Percentiles rank a stretch among this genome's conserved stretches.
Evolutionary conservation across 164 flowering plant species (phyloP).

Genomic region (Brasenia schreberi): DNA sequence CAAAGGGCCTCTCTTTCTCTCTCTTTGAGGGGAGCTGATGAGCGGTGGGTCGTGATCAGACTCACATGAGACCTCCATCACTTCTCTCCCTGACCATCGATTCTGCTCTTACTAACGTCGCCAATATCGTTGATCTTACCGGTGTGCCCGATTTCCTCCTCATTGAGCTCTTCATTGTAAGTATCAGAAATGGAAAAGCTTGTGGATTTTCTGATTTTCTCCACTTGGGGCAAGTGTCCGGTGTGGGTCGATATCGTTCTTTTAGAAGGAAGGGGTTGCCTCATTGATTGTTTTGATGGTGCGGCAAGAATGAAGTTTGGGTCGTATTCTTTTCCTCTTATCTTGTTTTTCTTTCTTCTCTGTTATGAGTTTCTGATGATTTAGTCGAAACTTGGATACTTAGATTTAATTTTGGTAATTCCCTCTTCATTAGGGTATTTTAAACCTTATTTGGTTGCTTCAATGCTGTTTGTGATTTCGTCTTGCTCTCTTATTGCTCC

Average conservation of each 20-base stretch:
- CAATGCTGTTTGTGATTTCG: too few relatives aligned
- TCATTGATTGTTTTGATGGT: neutral
- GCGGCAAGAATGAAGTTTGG: neutral
- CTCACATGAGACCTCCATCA: conserved; percentile 9
- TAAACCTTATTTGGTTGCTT: too few relatives aligned
- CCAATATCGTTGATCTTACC: conserved; percentile 11
- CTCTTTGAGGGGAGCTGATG: neutral
- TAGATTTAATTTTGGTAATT: too few relatives aligned
- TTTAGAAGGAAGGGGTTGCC: neutral
- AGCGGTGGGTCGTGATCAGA: neutral
- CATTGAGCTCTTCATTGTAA: conserved; percentile 7
- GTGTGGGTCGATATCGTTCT: neutral
- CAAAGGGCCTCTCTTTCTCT: neutral
- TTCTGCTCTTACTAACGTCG: conserved; percentile 8
- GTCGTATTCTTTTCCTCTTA: neutral
- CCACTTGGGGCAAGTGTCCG: neutral
- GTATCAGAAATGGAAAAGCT: neutral
- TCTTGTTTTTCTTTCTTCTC: neutral
- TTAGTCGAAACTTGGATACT: too few relatives aligned
- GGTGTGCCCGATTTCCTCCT: conserved; percentile 8
- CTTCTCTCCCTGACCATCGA: conserved; percentile 12
- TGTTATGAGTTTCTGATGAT: too few relatives aligned
- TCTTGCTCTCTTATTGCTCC: too few relatives aligned
- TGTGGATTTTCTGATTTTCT: neutral
- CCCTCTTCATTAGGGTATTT: too few relatives aligned